Evolutionary conservation across 495 filamentous ascomycete genomes (phyloP), one percentile per base, ranked within the genome.

Genomic region (Pseudoneurospora amorphoporcata): DNA sequence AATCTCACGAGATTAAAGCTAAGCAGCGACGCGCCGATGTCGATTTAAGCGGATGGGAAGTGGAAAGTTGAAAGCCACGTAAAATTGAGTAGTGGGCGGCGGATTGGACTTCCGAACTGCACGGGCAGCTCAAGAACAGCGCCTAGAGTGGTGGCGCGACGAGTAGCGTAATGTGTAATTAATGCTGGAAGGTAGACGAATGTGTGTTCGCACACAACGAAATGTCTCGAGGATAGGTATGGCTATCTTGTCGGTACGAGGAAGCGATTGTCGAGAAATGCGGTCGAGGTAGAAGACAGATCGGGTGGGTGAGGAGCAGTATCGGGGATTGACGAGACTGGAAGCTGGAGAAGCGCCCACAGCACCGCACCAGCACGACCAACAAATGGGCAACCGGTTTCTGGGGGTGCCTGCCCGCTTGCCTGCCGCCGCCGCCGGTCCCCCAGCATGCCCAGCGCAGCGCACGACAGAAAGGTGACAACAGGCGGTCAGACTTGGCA

Each of bases 401-500:
- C 71, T 70, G 77, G 70, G 68, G 70, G 70, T 77, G 77, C 76
- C 72, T 71, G 74, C 76, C 78, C 72, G 73, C 75, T 76, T 65
- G 76, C 71, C 45, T 68, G 68, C 71, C 73, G 69, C 68, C 65
- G 68, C 41, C 39, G 61, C 17, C 19, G 38, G 39, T 61, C 14
- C 23, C 23, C 47, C 53, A 61, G 23, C 53, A 61, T 47, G 53
- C 53, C 53, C 29, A 35, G 23, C 53, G 53, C 29, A 65, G 29
- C 14, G 14, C 53, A 65, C 53, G 47, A 58, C 47, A 58, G 47
- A 65, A 61, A 65, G 53, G 3, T 17, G 53, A 65, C 17, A 23
- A 29, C 53, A 65, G 69, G 78, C 78, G 78, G 78, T 77, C 68
- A 53, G 43, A 0, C 14, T 29, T 40, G 78, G 77, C 78, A 80